Evolutionary conservation across 1,284 basidiomycete species (phyloP).

Genomic region (Naganishia sp.): DNA sequence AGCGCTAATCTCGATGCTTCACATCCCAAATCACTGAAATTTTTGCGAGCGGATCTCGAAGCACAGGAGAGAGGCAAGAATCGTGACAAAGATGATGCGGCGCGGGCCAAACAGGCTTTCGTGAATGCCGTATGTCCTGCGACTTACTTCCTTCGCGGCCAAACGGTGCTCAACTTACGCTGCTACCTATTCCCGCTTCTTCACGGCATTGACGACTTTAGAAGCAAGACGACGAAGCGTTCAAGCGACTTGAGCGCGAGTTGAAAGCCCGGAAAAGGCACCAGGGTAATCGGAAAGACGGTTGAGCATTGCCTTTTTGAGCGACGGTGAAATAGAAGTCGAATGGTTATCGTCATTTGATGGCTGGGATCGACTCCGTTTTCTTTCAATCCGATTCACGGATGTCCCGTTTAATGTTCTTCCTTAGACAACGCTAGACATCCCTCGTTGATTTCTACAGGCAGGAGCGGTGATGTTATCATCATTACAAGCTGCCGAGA

Average conservation of each 20-base stretch:
- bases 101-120: constrained; percentile 45
- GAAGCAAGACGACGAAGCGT: constrained; percentile 27
- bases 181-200: neutral
- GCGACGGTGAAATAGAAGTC: too few species aligned
- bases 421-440: too few species aligned
- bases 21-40: constrained; percentile 45
- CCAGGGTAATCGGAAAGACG: neutral
- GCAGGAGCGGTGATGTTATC: too few species aligned
- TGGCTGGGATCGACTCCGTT: too few species aligned
- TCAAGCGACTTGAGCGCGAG: constrained; percentile 23
- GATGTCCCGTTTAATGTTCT: too few species aligned
- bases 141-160: too few species aligned
- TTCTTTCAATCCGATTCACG: too few species aligned
- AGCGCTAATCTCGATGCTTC: constrained; percentile 51
- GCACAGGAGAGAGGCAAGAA: constrained; percentile 41
- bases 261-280: constrained; percentile 4
- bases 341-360: too few species aligned
- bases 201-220: neutral
- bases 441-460: too few species aligned
- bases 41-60: constrained; percentile 45
- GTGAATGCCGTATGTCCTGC: constrained; percentile 19
- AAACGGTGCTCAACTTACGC: neutral
- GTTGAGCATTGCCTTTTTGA: neutral
- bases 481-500: too few species aligned
- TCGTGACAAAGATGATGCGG: constrained; percentile 41